A percentile compares a stretch with the other conserved stretches of the same genome.
Conservation (phyloP, 495 filamentous ascomycete species). For the Chaetomium cochliodes region DNA sequence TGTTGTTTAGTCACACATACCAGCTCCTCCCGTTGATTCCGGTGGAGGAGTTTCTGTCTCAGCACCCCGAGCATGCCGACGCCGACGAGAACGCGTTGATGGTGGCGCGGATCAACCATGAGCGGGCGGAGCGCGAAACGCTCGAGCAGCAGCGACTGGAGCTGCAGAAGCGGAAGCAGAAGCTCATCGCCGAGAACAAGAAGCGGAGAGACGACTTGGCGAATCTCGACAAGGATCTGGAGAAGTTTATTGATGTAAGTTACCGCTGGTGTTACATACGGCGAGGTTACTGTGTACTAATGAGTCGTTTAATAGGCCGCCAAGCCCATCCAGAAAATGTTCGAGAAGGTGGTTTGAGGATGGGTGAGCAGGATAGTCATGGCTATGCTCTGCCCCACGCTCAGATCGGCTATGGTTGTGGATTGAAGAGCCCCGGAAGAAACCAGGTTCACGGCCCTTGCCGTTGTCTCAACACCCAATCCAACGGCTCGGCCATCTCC, state of each 20-base stretch:
- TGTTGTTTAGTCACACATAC: constrained; percentile 72
- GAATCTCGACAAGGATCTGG: constrained; percentile 81
- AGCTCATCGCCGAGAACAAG: constrained; percentile 89
- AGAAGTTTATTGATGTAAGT: constrained; percentile 80
- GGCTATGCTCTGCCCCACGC: not conserved
- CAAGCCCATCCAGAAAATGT: constrained; percentile 79
- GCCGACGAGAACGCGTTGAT: constrained; percentile 76
- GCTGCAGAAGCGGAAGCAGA: constrained; percentile 85
- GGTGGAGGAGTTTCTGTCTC: constrained; percentile 73
- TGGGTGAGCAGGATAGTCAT: not conserved
- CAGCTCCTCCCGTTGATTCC: constrained; percentile 79
- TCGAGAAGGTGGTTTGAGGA: constrained; percentile 65
- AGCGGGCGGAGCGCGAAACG: constrained; percentile 78
- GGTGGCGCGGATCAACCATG: constrained; percentile 89
- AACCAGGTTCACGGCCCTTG: no score
- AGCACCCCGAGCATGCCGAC: constrained; percentile 71
- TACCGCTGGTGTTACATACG: not conserved
- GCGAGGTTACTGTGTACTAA: constrained; percentile 29
- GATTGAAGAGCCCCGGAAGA: not conserved
- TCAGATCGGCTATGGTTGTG: not conserved
- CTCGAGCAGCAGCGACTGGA: constrained; percentile 85
- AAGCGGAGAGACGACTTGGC: constrained; percentile 90
- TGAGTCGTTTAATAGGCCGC: constrained; percentile 55
- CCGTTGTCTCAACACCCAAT: no score
- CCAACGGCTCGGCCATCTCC: no score